phyloP scores from a whole-genome alignment of 805 yeast species.

The Tetrapisispora arboricola region DNA sequence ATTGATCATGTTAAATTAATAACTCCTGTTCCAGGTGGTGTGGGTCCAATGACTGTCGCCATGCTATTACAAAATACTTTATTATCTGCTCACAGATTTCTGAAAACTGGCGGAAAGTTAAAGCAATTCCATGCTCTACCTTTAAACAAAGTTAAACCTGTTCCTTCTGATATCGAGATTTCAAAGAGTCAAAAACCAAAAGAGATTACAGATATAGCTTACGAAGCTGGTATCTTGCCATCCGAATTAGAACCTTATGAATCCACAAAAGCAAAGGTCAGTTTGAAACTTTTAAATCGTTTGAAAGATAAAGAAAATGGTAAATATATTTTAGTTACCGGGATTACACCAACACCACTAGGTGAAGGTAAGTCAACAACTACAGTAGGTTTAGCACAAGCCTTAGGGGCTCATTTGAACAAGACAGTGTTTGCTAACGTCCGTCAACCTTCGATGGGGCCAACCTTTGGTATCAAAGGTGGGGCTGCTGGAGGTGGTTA shows the following conservation, averaged over 20 bases:
- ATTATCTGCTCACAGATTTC: constrained; percentile 49
- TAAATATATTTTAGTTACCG: constrained; percentile 66
- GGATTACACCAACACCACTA: constrained; percentile 77
- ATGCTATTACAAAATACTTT: constrained; percentile 66
- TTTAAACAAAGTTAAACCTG: constrained; percentile 49
- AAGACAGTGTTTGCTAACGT: constrained; percentile 69
- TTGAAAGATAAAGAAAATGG: constrained; percentile 52
- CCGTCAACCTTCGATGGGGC: constrained; percentile 84
- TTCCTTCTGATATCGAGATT: constrained; percentile 72
- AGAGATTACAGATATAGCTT: constrained; percentile 55
- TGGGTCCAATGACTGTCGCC: constrained; percentile 88
- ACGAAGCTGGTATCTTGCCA: constrained; percentile 56
- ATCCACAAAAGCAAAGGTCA: constrained; percentile 66
- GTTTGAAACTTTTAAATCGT: constrained; percentile 52
- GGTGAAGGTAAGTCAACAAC: constrained; percentile 85
- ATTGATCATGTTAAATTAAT: constrained; percentile 33
- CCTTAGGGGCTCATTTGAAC: constrained; percentile 64
- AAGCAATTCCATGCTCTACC: constrained; percentile 41
- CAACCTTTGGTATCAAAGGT: constrained; percentile 80
- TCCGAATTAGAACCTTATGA: constrained; percentile 69
- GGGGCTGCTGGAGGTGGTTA: constrained; percentile 91
- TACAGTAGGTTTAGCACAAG: constrained; percentile 74
- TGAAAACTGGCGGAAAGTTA: constrained; percentile 17
- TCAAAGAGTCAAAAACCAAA: constrained; percentile 70
- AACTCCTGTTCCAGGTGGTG: constrained; percentile 91